phyloP scores from a whole-genome alignment of 2,329 filamentous ascomycete species.

The Dryadomyces quercivorus region DNA sequence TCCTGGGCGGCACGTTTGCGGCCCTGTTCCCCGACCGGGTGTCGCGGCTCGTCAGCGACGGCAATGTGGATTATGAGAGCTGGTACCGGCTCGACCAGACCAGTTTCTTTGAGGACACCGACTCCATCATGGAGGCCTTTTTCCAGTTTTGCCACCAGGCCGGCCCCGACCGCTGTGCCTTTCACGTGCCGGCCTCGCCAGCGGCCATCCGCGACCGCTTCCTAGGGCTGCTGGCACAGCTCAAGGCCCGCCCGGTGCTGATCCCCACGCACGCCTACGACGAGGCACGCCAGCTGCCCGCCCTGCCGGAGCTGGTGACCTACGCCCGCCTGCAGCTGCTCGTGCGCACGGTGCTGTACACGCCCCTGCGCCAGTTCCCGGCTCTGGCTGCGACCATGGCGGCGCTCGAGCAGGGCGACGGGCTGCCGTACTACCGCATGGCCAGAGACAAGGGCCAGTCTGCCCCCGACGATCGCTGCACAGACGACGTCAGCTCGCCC shows the following conservation, averaged over 20 bases:
- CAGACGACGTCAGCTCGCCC: not conserved
- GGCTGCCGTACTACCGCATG: slow-evolving; percentile 28
- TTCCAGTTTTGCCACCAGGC: slow-evolving; percentile 39
- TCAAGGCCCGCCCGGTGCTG: slow-evolving; percentile 29
- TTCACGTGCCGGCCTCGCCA: slow-evolving; percentile 23
- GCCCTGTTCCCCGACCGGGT: slow-evolving; percentile 38
- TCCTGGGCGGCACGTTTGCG: slow-evolving; percentile 38
- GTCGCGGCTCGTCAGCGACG: slow-evolving; percentile 36
- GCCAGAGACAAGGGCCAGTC: slow-evolving; percentile 5
- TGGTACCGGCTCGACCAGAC: slow-evolving; percentile 33
- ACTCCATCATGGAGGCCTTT: slow-evolving; percentile 39
- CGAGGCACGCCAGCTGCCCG: slow-evolving; percentile 16
- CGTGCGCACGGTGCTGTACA: slow-evolving; percentile 30
- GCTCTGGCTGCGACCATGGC: slow-evolving; percentile 29
- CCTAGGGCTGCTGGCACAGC: slow-evolving; percentile 23
- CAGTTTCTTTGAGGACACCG: slow-evolving; percentile 38
- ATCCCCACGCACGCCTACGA: slow-evolving; percentile 19
- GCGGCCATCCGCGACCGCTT: slow-evolving; percentile 26
- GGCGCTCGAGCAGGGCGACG: slow-evolving; percentile 30
- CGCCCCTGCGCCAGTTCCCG: slow-evolving; percentile 28
- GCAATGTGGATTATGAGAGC: slow-evolving; percentile 39
- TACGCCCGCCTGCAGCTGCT: slow-evolving; percentile 33
- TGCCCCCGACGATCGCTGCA: slow-evolving; percentile 11
- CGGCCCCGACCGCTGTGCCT: slow-evolving; percentile 32
- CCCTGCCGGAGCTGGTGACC: slow-evolving; percentile 34